A percentile compares a stretch with the other conserved stretches of the same genome.
phyloP scores from a whole-genome alignment of 1,139 yeast genomes.

The Blastobotrys serpentis region DNA sequence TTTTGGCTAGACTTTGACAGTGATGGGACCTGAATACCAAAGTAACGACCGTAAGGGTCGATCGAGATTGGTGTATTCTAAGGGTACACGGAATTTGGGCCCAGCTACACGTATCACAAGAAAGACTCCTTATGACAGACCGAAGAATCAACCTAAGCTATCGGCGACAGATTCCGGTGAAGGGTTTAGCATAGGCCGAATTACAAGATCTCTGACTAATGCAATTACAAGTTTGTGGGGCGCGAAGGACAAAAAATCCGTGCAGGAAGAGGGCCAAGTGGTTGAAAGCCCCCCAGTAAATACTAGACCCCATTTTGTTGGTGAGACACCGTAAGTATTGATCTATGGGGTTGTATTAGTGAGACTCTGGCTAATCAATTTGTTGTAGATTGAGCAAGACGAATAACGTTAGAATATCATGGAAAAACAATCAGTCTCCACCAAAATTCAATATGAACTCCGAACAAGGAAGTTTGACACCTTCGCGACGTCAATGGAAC shows the following conservation, averaged over 20 bases:
- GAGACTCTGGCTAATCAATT: too few relatives aligned
- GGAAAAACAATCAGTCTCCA: slow-evolving; percentile 16
- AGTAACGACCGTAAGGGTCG: slow-evolving; percentile 4
- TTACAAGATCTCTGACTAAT: not conserved
- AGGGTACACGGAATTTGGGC: slow-evolving; percentile 1
- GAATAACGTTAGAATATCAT: slow-evolving; percentile 1
- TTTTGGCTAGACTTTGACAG: not conserved
- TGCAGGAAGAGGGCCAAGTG: not conserved
- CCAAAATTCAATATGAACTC: slow-evolving; percentile 12
- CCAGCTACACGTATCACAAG: slow-evolving; percentile 3
- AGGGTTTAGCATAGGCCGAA: slow-evolving; percentile 4
- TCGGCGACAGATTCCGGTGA: not conserved
- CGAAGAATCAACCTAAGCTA: not conserved
- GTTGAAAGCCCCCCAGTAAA: not conserved
- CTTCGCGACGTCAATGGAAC: slow-evolving; percentile 16
- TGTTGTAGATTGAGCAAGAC: not conserved
- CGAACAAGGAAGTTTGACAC: not conserved
- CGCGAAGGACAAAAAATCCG: not conserved
- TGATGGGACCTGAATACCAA: not conserved
- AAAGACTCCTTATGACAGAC: slow-evolving; percentile 7
- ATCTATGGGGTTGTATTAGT: too few relatives aligned
- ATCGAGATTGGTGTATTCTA: not conserved
- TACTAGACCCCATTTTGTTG: slow-evolving; percentile 16
- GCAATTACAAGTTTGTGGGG: slow-evolving; percentile 7
- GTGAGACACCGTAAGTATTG: slow-evolving; percentile 18